These are phyloP conservation scores for Bretziella fagacearum DNA, from an alignment of 2,329 filamentous ascomycete genomes.

Conservation along the genomic window DNA sequence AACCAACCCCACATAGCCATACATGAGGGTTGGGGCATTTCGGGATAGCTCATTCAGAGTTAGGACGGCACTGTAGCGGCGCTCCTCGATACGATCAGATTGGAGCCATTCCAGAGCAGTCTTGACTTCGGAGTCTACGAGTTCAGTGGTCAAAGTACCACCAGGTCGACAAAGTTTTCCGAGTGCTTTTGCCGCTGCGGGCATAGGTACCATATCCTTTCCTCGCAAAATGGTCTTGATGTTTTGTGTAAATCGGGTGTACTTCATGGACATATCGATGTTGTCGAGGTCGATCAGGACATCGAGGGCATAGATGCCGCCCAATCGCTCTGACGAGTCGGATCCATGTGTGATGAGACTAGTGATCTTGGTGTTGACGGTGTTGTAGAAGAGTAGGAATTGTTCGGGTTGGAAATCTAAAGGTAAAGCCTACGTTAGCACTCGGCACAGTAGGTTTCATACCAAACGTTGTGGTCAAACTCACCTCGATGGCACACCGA, in stretches of 20 bases:
- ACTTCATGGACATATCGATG: conserved; percentile 83
- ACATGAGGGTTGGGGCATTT: conserved; percentile 89
- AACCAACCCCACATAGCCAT: conserved; percentile 84
- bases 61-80: conserved; percentile 82
- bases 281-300: conserved; percentile 92
- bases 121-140: conserved; percentile 94
- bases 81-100: conserved; percentile 81
- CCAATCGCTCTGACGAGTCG: conserved; percentile 76
- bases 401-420: conserved; percentile 63
- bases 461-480: conserved; percentile 7
- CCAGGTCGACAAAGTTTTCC: conserved; percentile 84
- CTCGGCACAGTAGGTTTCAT: neutral
- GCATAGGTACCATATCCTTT: conserved; percentile 81
- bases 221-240: conserved; percentile 76
- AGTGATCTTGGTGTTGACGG: conserved; percentile 40
- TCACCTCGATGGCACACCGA: conserved; percentile 38
- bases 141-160: conserved; percentile 80
- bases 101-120: conserved; percentile 94
- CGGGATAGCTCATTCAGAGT: conserved; percentile 79
- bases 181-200: conserved; percentile 72
- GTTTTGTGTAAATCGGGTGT: conserved; percentile 83
- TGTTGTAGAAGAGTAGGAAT: conserved; percentile 45
- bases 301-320: conserved; percentile 82
- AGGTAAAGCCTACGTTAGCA: neutral
- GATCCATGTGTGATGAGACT: conserved; percentile 64